A percentile compares a stretch with the other conserved stretches of the same genome.
phyloP scores from a whole-genome alignment of 805 yeast genomes.

The Saturnispora saitoi region DNA sequence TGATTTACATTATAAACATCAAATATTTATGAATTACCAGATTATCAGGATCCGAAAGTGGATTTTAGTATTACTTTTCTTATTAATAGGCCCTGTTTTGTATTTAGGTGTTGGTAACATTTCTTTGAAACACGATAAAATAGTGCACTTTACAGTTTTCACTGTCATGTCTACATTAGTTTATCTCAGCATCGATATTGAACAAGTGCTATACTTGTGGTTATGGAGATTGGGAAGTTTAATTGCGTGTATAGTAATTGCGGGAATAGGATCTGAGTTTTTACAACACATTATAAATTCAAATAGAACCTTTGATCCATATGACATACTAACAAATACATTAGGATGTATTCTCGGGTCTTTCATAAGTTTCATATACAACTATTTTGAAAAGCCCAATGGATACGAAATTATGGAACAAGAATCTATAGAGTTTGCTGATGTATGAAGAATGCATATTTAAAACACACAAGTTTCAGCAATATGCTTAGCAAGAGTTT shows the following conservation, averaged over 20 bases:
- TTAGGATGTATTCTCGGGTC: constrained; percentile 23
- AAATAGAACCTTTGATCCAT: constrained; percentile 34
- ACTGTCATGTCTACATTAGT: constrained; percentile 38
- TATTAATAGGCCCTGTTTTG: constrained; percentile 15
- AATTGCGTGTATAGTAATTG: constrained; percentile 34
- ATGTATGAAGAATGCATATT: background rate
- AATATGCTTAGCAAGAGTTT: constrained; percentile 46
- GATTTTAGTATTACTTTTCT: background rate
- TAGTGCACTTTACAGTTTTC: constrained; percentile 39
- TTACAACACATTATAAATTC: constrained; percentile 38
- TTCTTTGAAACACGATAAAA: constrained; percentile 39
- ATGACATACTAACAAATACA: constrained; percentile 24
- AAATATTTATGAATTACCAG: too few relatives aligned
- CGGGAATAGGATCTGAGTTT: constrained; percentile 41
- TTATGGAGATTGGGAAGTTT: constrained; percentile 26
- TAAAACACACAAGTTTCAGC: constrained; percentile 36
- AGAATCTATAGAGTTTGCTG: background rate
- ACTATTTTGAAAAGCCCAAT: background rate
- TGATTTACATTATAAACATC: too few relatives aligned
- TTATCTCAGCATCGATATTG: constrained; percentile 37
- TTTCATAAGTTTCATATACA: constrained; percentile 14
- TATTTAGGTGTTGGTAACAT: constrained; percentile 47
- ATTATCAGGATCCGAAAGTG: background rate
- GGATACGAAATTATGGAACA: background rate
- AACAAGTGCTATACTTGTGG: constrained; percentile 4